phyloP scores from a whole-genome alignment of 257 asterid species.

The Thymus mandschuricus region DNA sequence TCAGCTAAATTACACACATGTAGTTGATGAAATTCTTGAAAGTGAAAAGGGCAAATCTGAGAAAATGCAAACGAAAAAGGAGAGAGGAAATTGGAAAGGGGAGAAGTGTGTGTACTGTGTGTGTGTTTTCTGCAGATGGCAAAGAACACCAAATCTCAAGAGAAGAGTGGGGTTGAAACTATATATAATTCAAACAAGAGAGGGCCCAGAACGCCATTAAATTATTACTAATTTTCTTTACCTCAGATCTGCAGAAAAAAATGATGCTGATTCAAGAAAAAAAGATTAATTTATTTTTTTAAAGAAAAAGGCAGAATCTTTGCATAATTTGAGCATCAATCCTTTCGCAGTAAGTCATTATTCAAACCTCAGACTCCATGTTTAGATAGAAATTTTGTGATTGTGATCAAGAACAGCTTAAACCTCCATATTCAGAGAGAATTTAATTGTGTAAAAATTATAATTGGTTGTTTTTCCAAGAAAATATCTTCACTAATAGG shows the following conservation, averaged over 20 bases:
- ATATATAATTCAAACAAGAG: conserved; percentile 25
- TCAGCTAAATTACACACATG: conserved; percentile 16
- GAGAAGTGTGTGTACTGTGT: conserved; percentile 14
- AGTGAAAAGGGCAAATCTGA: conserved; percentile 38
- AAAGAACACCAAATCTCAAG: conserved; percentile 31
- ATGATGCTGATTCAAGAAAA: not conserved
- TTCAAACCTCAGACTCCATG: not conserved
- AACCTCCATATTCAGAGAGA: not conserved
- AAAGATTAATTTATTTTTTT: too few relatives aligned
- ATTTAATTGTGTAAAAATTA: not conserved
- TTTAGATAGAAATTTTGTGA: too few relatives aligned
- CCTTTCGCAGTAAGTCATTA: not conserved
- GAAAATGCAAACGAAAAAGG: not conserved
- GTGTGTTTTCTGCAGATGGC: conserved; percentile 5
- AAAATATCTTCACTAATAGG: not conserved
- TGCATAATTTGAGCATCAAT: not conserved
- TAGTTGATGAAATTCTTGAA: not conserved
- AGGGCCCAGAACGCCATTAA: conserved; percentile 25
- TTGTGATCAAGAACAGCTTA: not conserved
- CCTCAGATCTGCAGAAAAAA: conserved; percentile 4
- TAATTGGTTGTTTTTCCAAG: not conserved
- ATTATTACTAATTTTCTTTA: conserved; percentile 14
- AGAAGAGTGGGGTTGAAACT: conserved; percentile 23
- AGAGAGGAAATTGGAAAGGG: not conserved
- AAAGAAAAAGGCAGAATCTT: conserved; percentile 3